Base-by-base conservation (phyloP, 1,139 yeast genomes). In the Kurtzmaniella quercitrusa region DNA sequence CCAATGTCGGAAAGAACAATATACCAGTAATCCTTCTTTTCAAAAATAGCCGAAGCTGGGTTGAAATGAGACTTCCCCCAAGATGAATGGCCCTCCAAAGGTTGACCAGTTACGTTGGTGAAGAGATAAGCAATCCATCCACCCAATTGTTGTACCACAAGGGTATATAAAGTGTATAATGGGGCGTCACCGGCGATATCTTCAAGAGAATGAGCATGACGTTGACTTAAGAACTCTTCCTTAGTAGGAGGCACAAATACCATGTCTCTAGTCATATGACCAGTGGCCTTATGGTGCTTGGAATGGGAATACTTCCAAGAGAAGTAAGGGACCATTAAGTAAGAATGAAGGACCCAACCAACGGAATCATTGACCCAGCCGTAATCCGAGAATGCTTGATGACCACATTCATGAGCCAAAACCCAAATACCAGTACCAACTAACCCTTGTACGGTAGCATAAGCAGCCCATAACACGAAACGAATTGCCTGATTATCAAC, bases 331-430 rank as follows among this genome's bases (percentile, higher is more conserved):
- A 79, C 84, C 54, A 76, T 57, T 48, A 77, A 62, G 56, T 75
- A 79, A 34, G 82, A 75, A 60, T 79, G 85, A 47, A 79, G 64
- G 19, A 78, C 61, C 83, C 83, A 79, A 40, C 85, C 85, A 42
- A 77, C 75, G 33, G 73, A 57, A 56, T 79, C 83, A 53, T 79
- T 79, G 48, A 79, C 71, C 66, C 65, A 64, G 31, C 72, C 75
- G 56, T 76, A 78, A 55, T 77, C 81, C 44, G 78, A 68, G 56
- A 79, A 79, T 12, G 84, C 84, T 55, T 75, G 79, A 57, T 79
- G 85, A 45, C 85, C 85, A 71, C 85, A 79, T 58, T 79, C 85
- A 56, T 79, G 85, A 38, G 84, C 83, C 61, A 80, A 58, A 44
- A 80, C 78, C 85, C 85, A 80, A 38, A 79, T 50, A 41, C 85